Percentiles rank a stretch among this genome's conserved stretches.
Conservation (phyloP, 2,329 filamentous ascomycete species). For the Phoma sp. region DNA sequence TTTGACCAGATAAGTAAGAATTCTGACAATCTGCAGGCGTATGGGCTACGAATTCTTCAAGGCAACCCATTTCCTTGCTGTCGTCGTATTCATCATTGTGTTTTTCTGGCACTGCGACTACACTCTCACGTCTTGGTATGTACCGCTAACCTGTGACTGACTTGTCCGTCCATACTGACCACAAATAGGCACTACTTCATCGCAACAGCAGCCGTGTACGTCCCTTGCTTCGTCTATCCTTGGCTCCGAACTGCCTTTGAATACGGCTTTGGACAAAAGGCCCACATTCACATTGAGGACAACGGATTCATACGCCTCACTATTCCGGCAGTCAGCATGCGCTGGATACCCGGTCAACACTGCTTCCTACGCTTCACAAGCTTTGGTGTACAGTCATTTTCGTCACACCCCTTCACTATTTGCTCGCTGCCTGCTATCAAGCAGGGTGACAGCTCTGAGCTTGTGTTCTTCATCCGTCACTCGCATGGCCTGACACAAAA, state of each 20-base stretch:
- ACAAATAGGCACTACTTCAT: constrained; percentile 65
- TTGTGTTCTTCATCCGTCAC: constrained; percentile 62
- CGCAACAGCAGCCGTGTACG: constrained; percentile 60
- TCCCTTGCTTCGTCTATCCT: constrained; percentile 54
- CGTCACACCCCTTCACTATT: constrained; percentile 63
- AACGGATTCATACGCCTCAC: constrained; percentile 28
- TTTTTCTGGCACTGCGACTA: constrained; percentile 67
- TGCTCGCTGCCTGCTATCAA: constrained; percentile 53
- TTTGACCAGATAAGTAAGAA: neutral
- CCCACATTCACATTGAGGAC: constrained; percentile 44
- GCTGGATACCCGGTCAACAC: constrained; percentile 62
- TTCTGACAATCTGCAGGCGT: constrained; percentile 46
- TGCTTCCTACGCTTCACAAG: constrained; percentile 61
- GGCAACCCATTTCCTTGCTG: constrained; percentile 59
- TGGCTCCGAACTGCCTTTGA: constrained; percentile 57
- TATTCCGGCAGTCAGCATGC: constrained; percentile 38
- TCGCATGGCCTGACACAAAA: constrained; percentile 57
- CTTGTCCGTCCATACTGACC: neutral
- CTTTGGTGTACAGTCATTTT: constrained; percentile 51
- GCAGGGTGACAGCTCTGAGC: constrained; percentile 31
- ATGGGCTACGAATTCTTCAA: constrained; percentile 68
- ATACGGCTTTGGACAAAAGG: constrained; percentile 56
- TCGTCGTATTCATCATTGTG: constrained; percentile 62
- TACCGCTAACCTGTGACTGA: too few relatives aligned
- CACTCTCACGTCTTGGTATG: constrained; percentile 59